Base-by-base conservation (phyloP, 192 early-diverging fungal genomes). In the Entomortierella beljakovae region DNA sequence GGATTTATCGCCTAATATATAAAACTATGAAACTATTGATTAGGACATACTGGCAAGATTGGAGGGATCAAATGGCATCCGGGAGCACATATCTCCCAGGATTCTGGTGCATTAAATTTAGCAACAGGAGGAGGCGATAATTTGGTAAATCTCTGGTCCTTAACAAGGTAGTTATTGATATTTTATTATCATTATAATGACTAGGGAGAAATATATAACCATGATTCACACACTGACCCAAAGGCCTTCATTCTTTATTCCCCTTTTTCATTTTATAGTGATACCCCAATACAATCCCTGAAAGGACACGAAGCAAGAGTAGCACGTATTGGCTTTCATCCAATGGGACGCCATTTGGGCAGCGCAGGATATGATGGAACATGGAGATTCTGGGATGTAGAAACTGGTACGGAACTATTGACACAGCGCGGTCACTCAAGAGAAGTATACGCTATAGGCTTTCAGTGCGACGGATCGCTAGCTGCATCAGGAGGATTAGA, bases 381-480 rank as follows among this genome's bases (percentile, higher is more conserved):
- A 18, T 99, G 98, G 98, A 86, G 98, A 52, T 87, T 99, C n/a
- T 99, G 96, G 95, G 98, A 99, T 79, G 85, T 92, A 22, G 88
- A 93, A 49, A 88, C 90, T 0, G 81, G 85, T 42, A 63, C 86
- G 34, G 96, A 96, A 61, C 73, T 99, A 2, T 64, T 99, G 40
- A 77, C 94, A 55, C 98, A 99, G 68, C 94, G 98, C 68, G 98
- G 98, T 15, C 98, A 99, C 80, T 93, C 96, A 18, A 87, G 90
- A 28, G 96, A 98, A 82, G 92, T 99, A 1, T 98, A 96, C 86
- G 90, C 92, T 1, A 87, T 99, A 61, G 88, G 88, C 16, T 97
- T 99, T 68, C 98, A 99, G 71, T 72, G 86, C 53, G 98, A 99
- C 74, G 97, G 97, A 9, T 88, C 94, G 10, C 80, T 99, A 31